These are phyloP conservation scores for Xylariaceae sp. DNA, from an alignment of 2,329 filamentous ascomycete genomes.

Conservation along the genomic window DNA sequence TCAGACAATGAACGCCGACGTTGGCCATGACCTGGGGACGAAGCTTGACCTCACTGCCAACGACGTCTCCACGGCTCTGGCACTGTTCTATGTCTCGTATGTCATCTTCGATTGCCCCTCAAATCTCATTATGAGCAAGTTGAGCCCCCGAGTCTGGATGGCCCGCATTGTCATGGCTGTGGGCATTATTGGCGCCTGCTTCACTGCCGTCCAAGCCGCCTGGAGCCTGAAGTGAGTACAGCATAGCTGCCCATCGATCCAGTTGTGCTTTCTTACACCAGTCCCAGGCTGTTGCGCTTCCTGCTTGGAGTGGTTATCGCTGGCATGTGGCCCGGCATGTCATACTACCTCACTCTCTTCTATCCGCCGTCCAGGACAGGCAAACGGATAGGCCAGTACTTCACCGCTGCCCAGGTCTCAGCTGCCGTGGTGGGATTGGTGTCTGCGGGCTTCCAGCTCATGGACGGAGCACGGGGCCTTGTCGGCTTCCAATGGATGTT, in stretches of 20 bases:
- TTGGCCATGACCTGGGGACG: conserved; percentile 69
- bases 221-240: conserved; percentile 73
- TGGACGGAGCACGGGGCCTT: conserved; percentile 73
- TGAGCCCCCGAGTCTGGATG: conserved; percentile 89
- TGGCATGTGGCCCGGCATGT: conserved; percentile 94
- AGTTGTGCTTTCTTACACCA: conserved; percentile 8
- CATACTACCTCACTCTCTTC: conserved; percentile 87
- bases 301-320: conserved; percentile 83
- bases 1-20: conserved; percentile 81
- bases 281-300: conserved; percentile 65
- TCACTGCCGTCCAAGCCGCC: conserved; percentile 73
- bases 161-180: conserved; percentile 85
- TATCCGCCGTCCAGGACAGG: conserved; percentile 83
- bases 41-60: conserved; percentile 66
- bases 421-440: conserved; percentile 86
- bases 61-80: conserved; percentile 78
- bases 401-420: conserved; percentile 82
- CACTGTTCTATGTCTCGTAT: conserved; percentile 89
- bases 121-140: conserved; percentile 80
- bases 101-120: conserved; percentile 86
- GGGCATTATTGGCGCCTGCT: conserved; percentile 76
- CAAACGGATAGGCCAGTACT: conserved; percentile 86
- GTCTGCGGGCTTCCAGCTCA: conserved; percentile 85
- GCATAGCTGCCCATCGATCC: not conserved
- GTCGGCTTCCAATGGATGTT: conserved; percentile 94